phyloP scores from a whole-genome alignment of 202 grass and related monocot species.

The Cymbopogon flexuosus region DNA sequence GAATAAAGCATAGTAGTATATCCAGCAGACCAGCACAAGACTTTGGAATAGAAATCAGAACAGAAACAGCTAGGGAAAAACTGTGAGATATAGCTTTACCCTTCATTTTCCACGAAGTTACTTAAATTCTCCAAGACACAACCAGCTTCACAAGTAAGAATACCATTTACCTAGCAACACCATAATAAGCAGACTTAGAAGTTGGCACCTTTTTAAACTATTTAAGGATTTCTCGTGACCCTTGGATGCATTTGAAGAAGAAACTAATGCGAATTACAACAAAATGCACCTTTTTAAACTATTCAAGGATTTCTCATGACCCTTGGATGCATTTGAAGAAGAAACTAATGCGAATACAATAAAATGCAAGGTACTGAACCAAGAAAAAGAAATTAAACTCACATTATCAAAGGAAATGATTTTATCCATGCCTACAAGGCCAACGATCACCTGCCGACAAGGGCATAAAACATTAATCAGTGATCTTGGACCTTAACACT shows the following conservation, averaged over 20 bases:
- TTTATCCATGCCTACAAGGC: conserved; percentile 73
- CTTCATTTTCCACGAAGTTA: conserved; percentile 75
- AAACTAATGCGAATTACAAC: neutral
- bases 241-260: conserved; percentile 24
- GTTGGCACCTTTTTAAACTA: conserved; percentile 17
- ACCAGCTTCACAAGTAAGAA: conserved; percentile 91
- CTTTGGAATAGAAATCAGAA: neutral
- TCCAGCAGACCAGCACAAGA: neutral
- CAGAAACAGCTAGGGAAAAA: neutral
- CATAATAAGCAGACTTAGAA: conserved; percentile 42
- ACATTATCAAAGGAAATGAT: conserved; percentile 87
- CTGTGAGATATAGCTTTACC: conserved; percentile 43
- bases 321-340: conserved; percentile 25
- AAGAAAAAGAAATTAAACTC: conserved; percentile 36
- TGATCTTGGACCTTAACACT: conserved; percentile 22
- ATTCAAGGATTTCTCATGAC: neutral
- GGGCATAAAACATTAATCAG: conserved; percentile 7
- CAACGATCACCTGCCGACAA: conserved; percentile 71
- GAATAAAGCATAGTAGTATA: conserved; percentile 18
- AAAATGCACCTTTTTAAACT: conserved; percentile 23
- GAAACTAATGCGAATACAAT: neutral
- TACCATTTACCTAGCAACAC: conserved; percentile 79
- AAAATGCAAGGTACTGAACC: conserved; percentile 10
- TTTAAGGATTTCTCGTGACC: neutral
- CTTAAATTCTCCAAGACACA: conserved; percentile 87